Conservation (phyloP, 106 monocot genomes). For the Iris macrosiphon region DNA sequence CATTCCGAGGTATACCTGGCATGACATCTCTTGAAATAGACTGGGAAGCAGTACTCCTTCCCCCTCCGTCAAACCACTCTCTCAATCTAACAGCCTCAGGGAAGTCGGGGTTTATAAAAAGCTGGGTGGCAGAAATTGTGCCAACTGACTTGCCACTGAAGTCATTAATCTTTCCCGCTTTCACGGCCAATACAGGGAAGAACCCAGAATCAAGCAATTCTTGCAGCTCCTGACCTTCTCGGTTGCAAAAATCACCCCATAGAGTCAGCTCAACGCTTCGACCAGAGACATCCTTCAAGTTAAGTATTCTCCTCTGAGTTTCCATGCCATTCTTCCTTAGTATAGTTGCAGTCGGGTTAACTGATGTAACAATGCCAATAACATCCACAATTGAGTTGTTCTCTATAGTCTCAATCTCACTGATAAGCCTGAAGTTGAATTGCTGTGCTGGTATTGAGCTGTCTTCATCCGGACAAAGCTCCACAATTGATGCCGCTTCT, state of each 20-base stretch:
- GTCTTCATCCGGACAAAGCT: slow-evolving; percentile 73
- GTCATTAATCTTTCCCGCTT: slow-evolving; percentile 89
- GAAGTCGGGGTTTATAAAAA: slow-evolving; percentile 76
- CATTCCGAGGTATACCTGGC: slow-evolving; percentile 28
- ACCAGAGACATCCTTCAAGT: slow-evolving; percentile 72
- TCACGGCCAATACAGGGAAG: slow-evolving; percentile 76
- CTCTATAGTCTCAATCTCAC: slow-evolving; percentile 61
- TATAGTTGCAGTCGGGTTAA: slow-evolving; percentile 71
- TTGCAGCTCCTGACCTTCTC: slow-evolving; percentile 63
- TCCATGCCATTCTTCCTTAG: slow-evolving; percentile 97
- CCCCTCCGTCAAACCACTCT: slow-evolving; percentile 80
- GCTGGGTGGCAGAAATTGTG: slow-evolving; percentile 73
- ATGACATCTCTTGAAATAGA: slow-evolving; percentile 77
- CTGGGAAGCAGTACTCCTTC: slow-evolving; percentile 38
- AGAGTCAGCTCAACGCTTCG: slow-evolving; percentile 85
- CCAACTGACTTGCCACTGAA: slow-evolving; percentile 93
- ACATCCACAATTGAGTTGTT: slow-evolving; percentile 88
- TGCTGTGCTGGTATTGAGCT: slow-evolving; percentile 70
- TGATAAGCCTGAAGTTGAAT: slow-evolving; percentile 70
- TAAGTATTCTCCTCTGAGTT: slow-evolving; percentile 72
- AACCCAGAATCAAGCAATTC: slow-evolving; percentile 46
- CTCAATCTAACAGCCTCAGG: slow-evolving; percentile 59
- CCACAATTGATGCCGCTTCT: slow-evolving; percentile 63
- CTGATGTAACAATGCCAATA: slow-evolving; percentile 57
- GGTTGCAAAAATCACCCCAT: slow-evolving; percentile 98